Evolutionary conservation across 495 filamentous ascomycete genomes (phyloP).

Genomic region (Aspergillus bertholletiae): DNA sequence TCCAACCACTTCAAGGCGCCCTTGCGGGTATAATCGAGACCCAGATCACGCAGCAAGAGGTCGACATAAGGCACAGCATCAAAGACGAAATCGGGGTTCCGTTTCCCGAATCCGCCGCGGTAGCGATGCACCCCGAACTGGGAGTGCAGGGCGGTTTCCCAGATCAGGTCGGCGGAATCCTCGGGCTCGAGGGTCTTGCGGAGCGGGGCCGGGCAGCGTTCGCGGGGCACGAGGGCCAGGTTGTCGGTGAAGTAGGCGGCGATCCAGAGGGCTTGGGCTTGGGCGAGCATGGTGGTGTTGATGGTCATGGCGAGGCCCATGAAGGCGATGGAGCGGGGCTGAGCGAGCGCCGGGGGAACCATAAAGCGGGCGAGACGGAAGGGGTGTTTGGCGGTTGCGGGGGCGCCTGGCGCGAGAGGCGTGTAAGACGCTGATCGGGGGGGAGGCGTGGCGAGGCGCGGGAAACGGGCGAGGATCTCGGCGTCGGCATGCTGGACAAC

Average conservation of each 20-base stretch:
- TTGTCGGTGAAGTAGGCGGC: conserved; percentile 57
- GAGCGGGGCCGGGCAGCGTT: conserved; percentile 20
- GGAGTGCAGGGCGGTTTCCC: conserved; percentile 60
- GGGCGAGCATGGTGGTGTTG: conserved; percentile 57
- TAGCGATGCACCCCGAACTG: conserved; percentile 70
- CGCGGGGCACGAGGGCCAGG: conserved; percentile 28
- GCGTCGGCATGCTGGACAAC: conserved; percentile 50
- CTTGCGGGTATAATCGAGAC: conserved; percentile 41
- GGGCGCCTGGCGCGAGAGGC: conserved; percentile 26
- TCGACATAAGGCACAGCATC: conserved; percentile 78
- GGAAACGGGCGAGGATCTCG: conserved; percentile 66
- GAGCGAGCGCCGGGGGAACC: conserved; percentile 56
- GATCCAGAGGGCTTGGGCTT: conserved; percentile 71
- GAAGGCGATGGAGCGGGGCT: conserved; percentile 61
- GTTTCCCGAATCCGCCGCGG: conserved; percentile 58
- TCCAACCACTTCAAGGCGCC: conserved; percentile 46
- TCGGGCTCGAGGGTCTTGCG: not conserved
- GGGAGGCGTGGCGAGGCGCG: conserved; percentile 50
- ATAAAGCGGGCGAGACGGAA: conserved; percentile 67
- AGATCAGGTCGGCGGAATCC: conserved; percentile 22
- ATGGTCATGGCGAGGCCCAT: conserved; percentile 63
- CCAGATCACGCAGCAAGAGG: conserved; percentile 64
- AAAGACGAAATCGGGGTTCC: conserved; percentile 70
- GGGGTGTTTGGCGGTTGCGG: conserved; percentile 32
- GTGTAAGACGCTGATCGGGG: conserved; percentile 25